Conservation (phyloP, 768 basidiomycete genomes). For the Suillus weaverae region DNA sequence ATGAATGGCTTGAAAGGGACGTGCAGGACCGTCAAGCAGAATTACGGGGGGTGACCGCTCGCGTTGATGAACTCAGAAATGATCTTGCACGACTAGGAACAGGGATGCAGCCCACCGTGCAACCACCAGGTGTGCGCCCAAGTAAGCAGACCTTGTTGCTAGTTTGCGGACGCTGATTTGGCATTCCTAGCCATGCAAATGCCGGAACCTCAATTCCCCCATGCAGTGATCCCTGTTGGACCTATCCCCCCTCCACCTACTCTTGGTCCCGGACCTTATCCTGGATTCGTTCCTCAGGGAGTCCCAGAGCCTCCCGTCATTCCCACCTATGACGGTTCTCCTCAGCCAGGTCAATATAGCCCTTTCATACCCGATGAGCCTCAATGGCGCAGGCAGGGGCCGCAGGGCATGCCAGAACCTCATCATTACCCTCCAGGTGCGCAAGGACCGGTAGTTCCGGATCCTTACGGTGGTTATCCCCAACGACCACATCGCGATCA, state of each 20-base stretch:
- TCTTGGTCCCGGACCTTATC: conserved; percentile 16
- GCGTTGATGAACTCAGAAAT: conserved; percentile 51
- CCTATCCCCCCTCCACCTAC: conserved; percentile 17
- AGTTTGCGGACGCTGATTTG: neutral
- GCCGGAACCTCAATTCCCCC: conserved; percentile 29
- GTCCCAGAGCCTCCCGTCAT: conserved; percentile 23
- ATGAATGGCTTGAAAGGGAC: conserved; percentile 79
- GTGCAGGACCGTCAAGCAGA: conserved; percentile 78
- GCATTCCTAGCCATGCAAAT: conserved; percentile 22
- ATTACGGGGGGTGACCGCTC: conserved; percentile 61
- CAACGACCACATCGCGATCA: conserved; percentile 8
- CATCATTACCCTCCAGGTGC: conserved; percentile 28
- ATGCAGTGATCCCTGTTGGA: conserved; percentile 17
- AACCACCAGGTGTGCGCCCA: neutral
- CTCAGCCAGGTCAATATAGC: conserved; percentile 5
- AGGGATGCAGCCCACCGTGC: conserved; percentile 42
- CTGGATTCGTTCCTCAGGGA: conserved; percentile 24
- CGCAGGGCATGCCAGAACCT: conserved; percentile 26
- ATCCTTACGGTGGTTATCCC: conserved; percentile 6
- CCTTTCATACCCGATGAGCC: conserved; percentile 30
- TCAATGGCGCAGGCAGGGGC: conserved; percentile 8
- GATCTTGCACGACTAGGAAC: conserved; percentile 46
- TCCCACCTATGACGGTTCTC: conserved; percentile 12
- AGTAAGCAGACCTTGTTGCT: neutral
- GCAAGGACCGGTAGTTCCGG: conserved; percentile 35